Conservation (phyloP, 2,329 filamentous ascomycete species). For the Penicillium sp. region DNA sequence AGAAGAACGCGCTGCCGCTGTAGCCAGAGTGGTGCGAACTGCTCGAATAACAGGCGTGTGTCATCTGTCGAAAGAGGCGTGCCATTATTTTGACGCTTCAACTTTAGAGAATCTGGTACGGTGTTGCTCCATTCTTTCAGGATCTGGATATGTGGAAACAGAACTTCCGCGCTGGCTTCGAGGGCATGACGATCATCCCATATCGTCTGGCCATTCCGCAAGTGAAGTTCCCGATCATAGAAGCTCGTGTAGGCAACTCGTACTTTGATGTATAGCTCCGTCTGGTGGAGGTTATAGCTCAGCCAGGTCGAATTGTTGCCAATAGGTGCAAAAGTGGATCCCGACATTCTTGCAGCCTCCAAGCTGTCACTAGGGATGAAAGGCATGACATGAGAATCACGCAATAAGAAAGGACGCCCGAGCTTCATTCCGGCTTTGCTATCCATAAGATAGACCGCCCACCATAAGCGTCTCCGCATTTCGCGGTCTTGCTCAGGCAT, state of each 20-base stretch:
- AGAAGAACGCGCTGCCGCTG: constrained; percentile 46
- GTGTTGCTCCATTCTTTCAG: constrained; percentile 35
- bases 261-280: constrained; percentile 9
- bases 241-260: constrained; percentile 15
- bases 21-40: constrained; percentile 43
- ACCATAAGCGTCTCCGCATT: constrained; percentile 55
- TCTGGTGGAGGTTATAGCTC: constrained; percentile 21
- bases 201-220: constrained; percentile 20
- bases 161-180: constrained; percentile 34
- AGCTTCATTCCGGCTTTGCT: constrained; percentile 37
- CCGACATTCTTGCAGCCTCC: constrained; percentile 13
- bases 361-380: constrained; percentile 20
- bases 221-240: constrained; percentile 24
- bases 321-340: constrained; percentile 17
- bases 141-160: constrained; percentile 28
- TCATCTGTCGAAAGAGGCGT: constrained; percentile 42
- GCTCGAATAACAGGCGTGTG: constrained; percentile 37
- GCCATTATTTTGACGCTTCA: constrained; percentile 34
- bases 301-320: constrained; percentile 25
- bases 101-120: constrained; percentile 44
- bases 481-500: constrained; percentile 41
- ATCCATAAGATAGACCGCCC: constrained; percentile 52
- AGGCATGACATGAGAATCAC: constrained; percentile 37
- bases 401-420: constrained; percentile 31
- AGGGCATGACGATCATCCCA: constrained; percentile 34